Evolutionary conservation across 2,329 filamentous ascomycete genomes (phyloP).

Genomic region (Cadophora luteo-olivacea): DNA sequence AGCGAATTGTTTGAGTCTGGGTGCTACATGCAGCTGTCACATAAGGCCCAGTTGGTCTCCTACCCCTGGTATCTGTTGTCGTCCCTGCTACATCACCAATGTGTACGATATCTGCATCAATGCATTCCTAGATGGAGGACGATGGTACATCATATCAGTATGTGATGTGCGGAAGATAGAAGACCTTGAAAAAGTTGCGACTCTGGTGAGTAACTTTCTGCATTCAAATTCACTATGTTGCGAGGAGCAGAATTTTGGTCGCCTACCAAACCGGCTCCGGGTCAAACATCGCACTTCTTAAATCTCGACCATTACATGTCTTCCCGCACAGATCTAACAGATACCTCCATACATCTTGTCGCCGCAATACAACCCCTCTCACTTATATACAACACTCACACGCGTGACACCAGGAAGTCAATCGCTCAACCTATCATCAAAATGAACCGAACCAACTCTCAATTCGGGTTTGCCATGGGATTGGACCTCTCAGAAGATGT

Average conservation of each 20-base stretch:
- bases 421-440: neutral
- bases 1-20: too few species aligned
- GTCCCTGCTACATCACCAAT: neutral
- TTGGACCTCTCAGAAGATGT: slow-evolving; percentile 6
- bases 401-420: neutral
- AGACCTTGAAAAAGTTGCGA: neutral
- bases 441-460: slow-evolving; percentile 7
- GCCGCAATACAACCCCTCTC: neutral
- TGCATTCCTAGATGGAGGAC: neutral
- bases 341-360: neutral
- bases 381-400: neutral
- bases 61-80: slow-evolving; percentile 1
- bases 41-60: neutral
- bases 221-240: neutral
- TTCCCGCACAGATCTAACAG: neutral
- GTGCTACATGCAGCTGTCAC: slow-evolving; percentile 3
- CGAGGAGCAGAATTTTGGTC: neutral
- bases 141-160: neutral
- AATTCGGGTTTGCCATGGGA: neutral
- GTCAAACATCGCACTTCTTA: neutral
- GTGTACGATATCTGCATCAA: neutral
- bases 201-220: neutral
- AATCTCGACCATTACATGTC: neutral
- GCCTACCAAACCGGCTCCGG: neutral
- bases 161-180: neutral